Percentiles rank a stretch among this genome's conserved stretches.
These are phyloP conservation scores for Boletus subcaerulescens DNA, from an alignment of 768 basidiomycete species.

Conservation along the genomic window DNA sequence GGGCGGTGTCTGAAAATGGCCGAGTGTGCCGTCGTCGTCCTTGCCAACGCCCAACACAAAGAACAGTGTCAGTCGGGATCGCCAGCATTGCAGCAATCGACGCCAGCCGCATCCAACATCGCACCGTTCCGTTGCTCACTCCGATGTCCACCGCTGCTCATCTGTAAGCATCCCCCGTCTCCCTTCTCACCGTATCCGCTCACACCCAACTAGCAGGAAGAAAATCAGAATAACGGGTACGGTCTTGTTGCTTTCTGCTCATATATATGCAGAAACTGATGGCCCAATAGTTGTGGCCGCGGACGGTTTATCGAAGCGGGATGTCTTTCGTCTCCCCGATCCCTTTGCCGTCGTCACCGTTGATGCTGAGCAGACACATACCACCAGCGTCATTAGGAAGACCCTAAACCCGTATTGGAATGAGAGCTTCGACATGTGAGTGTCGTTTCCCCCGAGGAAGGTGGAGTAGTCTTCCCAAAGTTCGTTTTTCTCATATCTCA, in stretches of 20 bases:
- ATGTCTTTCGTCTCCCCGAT: conserved; percentile 94
- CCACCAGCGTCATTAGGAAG: conserved; percentile 96
- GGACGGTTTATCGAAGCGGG: conserved; percentile 89
- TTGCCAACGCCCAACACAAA: conserved; percentile 11
- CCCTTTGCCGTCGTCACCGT: conserved; percentile 99
- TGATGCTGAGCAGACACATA: conserved; percentile 95
- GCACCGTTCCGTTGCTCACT: background rate
- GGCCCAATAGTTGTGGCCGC: conserved; percentile 80
- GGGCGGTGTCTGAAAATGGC: conserved; percentile 32
- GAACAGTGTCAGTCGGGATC: background rate
- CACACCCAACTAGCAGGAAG: conserved; percentile 45
- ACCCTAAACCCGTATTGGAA: conserved; percentile 96
- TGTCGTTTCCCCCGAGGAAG: background rate
- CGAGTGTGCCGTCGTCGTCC: conserved; percentile 10
- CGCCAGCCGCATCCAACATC: background rate
- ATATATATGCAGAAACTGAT: background rate
- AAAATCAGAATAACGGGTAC: conserved; percentile 78
- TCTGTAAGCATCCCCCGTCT: conserved; percentile 21
- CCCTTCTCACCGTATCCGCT: background rate
- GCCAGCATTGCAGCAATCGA: background rate
- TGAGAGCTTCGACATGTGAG: conserved; percentile 96
- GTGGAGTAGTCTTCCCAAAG: background rate
- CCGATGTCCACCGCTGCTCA: conserved; percentile 29
- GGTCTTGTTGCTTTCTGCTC: background rate
- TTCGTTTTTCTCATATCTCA: conserved; percentile 5